These are phyloP conservation scores for Dioscorea alata DNA, from an alignment of 106 monocot species.

Conservation along the genomic window DNA sequence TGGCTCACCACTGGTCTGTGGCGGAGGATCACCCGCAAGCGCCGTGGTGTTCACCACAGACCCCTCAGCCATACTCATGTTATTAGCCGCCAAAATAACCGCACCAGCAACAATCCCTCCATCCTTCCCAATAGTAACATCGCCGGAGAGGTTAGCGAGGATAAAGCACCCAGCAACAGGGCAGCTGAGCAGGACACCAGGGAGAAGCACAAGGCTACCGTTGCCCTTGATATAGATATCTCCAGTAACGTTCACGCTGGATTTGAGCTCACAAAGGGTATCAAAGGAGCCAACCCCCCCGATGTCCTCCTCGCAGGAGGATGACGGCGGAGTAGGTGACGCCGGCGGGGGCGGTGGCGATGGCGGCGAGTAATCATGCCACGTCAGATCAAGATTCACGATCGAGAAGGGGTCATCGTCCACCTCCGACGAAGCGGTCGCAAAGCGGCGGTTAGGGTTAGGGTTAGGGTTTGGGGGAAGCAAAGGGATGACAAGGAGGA, in stretches of 20 bases:
- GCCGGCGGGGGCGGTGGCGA: constrained; percentile 55
- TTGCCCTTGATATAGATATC: constrained; percentile 60
- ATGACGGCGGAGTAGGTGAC: constrained; percentile 43
- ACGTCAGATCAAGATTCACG: neutral
- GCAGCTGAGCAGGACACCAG: constrained; percentile 55
- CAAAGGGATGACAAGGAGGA: constrained; percentile 8
- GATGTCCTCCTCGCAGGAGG: constrained; percentile 70
- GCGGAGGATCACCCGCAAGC: constrained; percentile 80
- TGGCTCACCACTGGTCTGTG: constrained; percentile 73
- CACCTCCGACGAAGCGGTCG: neutral
- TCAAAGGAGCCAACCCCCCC: constrained; percentile 70
- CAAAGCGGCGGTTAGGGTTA: neutral
- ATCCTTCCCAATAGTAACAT: constrained; percentile 33
- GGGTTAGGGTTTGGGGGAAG: neutral
- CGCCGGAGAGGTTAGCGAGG: constrained; percentile 53
- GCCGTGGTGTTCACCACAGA: constrained; percentile 47
- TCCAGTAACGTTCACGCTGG: constrained; percentile 25
- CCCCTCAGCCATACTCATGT: constrained; percentile 40
- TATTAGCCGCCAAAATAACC: constrained; percentile 40
- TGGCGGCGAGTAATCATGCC: constrained; percentile 74
- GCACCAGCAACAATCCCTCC: constrained; percentile 63
- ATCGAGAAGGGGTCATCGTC: constrained; percentile 18
- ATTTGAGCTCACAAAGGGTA: constrained; percentile 63
- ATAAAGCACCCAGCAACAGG: constrained; percentile 53
- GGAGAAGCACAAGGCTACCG: constrained; percentile 58